Evolutionary conservation across 495 filamentous ascomycete species (phyloP).

Genomic region (Aspergillus asperescens): DNA sequence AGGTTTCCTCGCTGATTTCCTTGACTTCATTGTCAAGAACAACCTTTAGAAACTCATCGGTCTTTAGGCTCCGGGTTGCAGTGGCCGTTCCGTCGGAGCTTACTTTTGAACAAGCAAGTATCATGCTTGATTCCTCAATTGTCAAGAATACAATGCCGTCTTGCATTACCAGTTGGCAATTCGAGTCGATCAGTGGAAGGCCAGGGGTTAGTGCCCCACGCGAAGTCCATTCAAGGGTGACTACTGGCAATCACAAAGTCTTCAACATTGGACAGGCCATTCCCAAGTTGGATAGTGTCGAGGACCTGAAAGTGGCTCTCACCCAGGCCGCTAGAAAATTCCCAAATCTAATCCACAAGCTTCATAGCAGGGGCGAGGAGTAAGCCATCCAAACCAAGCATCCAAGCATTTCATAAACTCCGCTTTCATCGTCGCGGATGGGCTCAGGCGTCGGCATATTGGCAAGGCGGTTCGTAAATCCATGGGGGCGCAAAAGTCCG

Average conservation of each 20-base stretch:
- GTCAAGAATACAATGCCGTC: neutral
- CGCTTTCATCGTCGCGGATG: too few species aligned
- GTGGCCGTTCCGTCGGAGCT: constrained; percentile 4
- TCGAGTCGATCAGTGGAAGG: neutral
- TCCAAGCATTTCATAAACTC: too few species aligned
- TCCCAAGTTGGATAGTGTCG: neutral
- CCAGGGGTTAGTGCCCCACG: neutral
- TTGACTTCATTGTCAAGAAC: constrained; percentile 5
- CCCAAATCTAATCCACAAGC: too few species aligned
- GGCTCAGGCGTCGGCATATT: too few species aligned
- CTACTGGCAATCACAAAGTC: neutral
- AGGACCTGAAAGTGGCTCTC: neutral
- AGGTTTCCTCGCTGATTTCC: constrained; percentile 9
- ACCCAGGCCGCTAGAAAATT: neutral
- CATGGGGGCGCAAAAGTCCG: too few species aligned
- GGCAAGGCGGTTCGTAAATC: too few species aligned
- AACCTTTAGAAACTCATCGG: constrained; percentile 11
- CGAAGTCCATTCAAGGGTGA: neutral
- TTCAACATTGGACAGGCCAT: neutral
- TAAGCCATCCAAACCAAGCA: too few species aligned
- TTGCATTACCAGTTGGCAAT: neutral
- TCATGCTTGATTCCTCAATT: neutral
- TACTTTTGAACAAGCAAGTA: constrained; percentile 2
- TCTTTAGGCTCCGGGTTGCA: constrained; percentile 8
- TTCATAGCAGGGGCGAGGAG: too few species aligned